Base-by-base conservation (phyloP, 108 stramenopile species). In the Chaetoceros tenuissimus region DNA sequence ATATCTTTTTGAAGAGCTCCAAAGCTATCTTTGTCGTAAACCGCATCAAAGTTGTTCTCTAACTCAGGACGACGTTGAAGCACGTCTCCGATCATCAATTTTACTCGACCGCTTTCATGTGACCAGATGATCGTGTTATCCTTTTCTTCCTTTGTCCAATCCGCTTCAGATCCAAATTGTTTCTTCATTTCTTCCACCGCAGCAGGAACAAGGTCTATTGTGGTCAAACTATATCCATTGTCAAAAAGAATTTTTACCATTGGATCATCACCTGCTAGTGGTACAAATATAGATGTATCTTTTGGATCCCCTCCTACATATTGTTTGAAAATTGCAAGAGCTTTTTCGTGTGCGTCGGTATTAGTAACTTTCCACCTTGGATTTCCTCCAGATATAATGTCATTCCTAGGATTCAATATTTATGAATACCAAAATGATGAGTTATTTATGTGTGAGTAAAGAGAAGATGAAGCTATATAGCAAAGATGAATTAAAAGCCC, bases 21-120 rank as follows among this genome's bases (percentile, higher is more conserved):
- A 50, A 77, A 80, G 20, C 72, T 73, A 48, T 80, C 79, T 44
- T 80, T 80, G 30, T 80, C 79, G 43, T 80, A 80, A 1, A 80
- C 50, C 0, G 69, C 79, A 64, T 80, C 72, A 63, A 80, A 77
- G 17, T 45, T 46, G 10, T 64, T 50, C 2, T 66, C 28, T 1
- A 80, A 49, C 31, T 69, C 64, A 18, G 64, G 40, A 16, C 75
- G 59, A 19, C 55, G 57, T 44, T 57, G 57, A 24, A 80, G 40
- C 28, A 58, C 55, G 50, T 80, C 75, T 20, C 79, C 79, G 20
- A 62, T 63, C 44, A 67, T 67, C 44, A 74, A 29, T 0, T 69
- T 77, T 1, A 59, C 79, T 31, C 79, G 69, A 26, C 79, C 79
- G 44, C 73, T 72, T 5, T 64, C 54, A 31, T 80, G 79, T 21